These are phyloP conservation scores for Cladosporium sp. DNA, from an alignment of 2,329 filamentous ascomycete genomes.

Conservation along the genomic window DNA sequence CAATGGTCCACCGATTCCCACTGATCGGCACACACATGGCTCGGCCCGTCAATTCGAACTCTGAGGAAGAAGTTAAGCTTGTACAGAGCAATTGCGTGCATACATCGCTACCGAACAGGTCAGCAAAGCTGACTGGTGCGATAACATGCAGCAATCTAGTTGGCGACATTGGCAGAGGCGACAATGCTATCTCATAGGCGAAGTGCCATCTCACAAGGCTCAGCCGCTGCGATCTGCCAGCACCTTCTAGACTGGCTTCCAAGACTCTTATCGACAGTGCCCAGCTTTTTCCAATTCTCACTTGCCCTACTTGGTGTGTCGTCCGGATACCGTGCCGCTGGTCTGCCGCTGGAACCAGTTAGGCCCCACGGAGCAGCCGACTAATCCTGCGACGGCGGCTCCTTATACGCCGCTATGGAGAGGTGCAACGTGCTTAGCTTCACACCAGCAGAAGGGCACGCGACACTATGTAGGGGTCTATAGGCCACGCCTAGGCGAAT, in stretches of 20 bases:
- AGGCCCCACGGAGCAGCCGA: conserved; percentile 1
- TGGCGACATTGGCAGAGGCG: background rate
- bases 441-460: conserved; percentile 9
- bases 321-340: conserved; percentile 1
- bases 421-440: conserved; percentile 7
- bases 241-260: conserved; percentile 3
- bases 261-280: conserved; percentile 5
- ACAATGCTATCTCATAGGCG: background rate
- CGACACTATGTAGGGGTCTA: conserved; percentile 3
- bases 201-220: background rate
- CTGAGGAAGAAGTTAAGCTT: background rate
- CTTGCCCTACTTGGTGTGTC: conserved; percentile 2
- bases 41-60: conserved; percentile 1
- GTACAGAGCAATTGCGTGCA: background rate
- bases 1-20: background rate
- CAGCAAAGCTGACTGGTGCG: background rate
- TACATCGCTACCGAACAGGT: background rate
- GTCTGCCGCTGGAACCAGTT: background rate
- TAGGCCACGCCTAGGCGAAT: conserved; percentile 12
- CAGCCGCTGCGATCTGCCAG: background rate
- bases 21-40: conserved; percentile 3
- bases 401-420: background rate
- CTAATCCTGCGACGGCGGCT: background rate
- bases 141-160: background rate
- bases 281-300: background rate